Base-by-base conservation (phyloP, 441 rosid genomes). In the Theobroma grandiflorum region DNA sequence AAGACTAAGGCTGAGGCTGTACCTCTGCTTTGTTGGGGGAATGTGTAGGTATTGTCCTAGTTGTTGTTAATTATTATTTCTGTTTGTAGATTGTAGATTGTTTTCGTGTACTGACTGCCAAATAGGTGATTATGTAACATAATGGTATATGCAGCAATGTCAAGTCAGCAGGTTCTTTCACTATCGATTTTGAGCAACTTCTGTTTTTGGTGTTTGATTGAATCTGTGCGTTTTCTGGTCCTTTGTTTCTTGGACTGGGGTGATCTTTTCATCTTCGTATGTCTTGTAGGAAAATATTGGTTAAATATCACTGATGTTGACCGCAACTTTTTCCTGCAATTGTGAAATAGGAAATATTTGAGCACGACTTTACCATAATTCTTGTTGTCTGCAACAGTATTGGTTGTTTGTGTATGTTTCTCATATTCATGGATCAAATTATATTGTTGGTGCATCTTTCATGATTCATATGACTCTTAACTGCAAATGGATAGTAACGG, bases 51-150 rank as follows among this genome's bases (percentile, higher is more conserved):
- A 68, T 45, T 78, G 65, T 72, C 79, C 77, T 68, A 31, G 42
- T 35, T 65, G 1, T 40, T 58, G 57, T n/a, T 67, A 64, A 20
- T 59, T 15, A 11, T 8, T 42, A 11, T 74, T 40, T 2, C 31
- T 38, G 6, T 64, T 83, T 37, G 14, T 76, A 72, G 76, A 67
- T 71, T 78, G 63, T 83, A 79, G 80, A 64, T 75, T 75, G 69
- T 72, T 74, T 78, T 72, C 3, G 7, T 70, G 70, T 52, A 50
- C 72, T 75, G 78, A 74, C 72, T 52, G 71, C 75, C 57, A 61
- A 35, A 68, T 47, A 64, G 76, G 40, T 81, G 84, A 79, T 76
- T 40, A 72, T 80, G 76, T 75, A 79, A 80, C 66, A 42, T 38
- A 59, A 81, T 82, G 66, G 53, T 63, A 20, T 4, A 49, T 74